phyloP scores from a whole-genome alignment of 768 basidiomycete genomes.

The Suillus paluster region DNA sequence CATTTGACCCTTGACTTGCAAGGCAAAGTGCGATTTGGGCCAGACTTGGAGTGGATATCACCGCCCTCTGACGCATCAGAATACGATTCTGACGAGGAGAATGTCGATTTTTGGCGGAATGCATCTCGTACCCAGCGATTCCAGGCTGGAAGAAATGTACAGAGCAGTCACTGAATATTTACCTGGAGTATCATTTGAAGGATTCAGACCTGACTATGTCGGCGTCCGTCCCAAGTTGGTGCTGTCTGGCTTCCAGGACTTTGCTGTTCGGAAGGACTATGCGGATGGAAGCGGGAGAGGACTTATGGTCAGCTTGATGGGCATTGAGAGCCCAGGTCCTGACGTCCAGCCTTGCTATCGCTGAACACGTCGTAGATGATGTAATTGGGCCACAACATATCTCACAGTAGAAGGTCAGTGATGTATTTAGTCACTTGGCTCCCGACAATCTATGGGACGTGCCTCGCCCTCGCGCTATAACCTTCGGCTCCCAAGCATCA shows the following conservation, averaged over 20 bases:
- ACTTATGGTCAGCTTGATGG: conserved; percentile 80
- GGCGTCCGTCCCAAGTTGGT: conserved; percentile 90
- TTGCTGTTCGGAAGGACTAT: conserved; percentile 71
- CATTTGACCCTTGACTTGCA: conserved; percentile 89
- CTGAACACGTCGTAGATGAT: conserved; percentile 76
- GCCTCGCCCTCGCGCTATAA: conserved; percentile 49
- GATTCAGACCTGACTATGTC: conserved; percentile 80
- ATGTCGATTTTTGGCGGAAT: conserved; percentile 78
- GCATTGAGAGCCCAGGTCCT: conserved; percentile 94
- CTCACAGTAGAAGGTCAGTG: not conserved
- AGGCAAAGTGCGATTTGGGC: conserved; percentile 88
- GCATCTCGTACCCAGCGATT: conserved; percentile 66
- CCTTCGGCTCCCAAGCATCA: conserved; percentile 81
- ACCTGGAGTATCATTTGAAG: conserved; percentile 60
- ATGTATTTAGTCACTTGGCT: not conserved
- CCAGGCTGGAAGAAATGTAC: conserved; percentile 66
- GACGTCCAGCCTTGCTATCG: conserved; percentile 86
- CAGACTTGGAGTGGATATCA: conserved; percentile 87
- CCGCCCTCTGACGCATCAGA: conserved; percentile 43
- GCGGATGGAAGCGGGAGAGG: conserved; percentile 40
- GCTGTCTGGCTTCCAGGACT: conserved; percentile 85
- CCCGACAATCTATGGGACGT: not conserved
- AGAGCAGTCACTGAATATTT: conserved; percentile 75
- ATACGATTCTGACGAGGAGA: conserved; percentile 42
- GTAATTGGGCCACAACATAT: conserved; percentile 37